Evolutionary conservation across 2,329 filamentous ascomycete genomes (phyloP).

Genomic region (Aspergillus flavus): DNA sequence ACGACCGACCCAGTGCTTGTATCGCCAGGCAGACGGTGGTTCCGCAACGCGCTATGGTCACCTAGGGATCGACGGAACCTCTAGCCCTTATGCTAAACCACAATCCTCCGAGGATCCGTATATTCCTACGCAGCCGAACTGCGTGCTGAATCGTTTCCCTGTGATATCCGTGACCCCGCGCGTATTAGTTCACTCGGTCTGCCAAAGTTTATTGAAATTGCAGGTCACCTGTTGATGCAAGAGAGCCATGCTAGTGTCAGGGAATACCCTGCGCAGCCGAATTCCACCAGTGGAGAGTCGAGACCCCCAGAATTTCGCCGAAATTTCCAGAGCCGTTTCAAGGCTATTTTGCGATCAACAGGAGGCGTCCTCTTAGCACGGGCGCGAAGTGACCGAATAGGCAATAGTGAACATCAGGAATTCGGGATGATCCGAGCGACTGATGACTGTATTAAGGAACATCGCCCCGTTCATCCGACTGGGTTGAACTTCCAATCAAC

Average conservation of each 20-base stretch:
- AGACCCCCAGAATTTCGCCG: not conserved
- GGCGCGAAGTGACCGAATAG: not conserved
- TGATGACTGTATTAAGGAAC: not conserved
- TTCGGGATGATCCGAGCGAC: conserved; percentile 18
- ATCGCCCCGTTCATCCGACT: conserved; percentile 9
- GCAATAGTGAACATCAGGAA: not conserved
- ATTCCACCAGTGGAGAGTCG: conserved; percentile 1
- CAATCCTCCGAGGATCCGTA: not conserved
- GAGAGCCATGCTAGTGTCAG: not conserved
- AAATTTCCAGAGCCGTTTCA: not conserved
- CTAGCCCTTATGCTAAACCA: not conserved
- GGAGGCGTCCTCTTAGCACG: conserved; percentile 3
- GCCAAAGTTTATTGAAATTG: conserved; percentile 3
- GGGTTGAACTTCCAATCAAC: not conserved
- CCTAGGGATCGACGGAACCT: not conserved
- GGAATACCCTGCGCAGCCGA: not conserved
- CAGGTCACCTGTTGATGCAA: not conserved
- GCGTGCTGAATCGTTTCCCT: not conserved
- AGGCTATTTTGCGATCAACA: conserved; percentile 3
- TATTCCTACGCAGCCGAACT: not conserved
- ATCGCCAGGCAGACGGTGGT: not conserved
- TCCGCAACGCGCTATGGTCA: conserved; percentile 2
- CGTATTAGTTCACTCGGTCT: not conserved
- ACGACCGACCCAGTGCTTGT: not conserved
- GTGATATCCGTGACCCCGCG: not conserved